A percentile compares a stretch with the other conserved stretches of the same genome.
Evolutionary conservation across 2,329 filamentous ascomycete genomes (phyloP).

Genomic region (Penicillium paneum): DNA sequence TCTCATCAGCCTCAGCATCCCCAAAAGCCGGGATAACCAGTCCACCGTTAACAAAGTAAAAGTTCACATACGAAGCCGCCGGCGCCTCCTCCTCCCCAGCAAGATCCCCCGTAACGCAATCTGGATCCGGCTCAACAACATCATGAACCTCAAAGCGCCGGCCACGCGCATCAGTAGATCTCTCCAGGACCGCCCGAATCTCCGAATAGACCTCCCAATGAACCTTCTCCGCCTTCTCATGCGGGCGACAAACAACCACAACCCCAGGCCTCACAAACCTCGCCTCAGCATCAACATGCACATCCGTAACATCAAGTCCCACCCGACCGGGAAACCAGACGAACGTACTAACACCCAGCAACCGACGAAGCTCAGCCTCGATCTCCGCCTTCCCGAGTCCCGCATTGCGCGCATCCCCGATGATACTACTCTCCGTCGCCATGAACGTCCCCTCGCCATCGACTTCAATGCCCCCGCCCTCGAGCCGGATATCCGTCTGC

Average conservation of each 20-base stretch:
- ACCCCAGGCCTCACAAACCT: conserved; percentile 28
- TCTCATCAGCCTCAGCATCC: conserved; percentile 20
- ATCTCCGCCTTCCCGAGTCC: conserved; percentile 22
- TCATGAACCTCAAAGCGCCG: conserved; percentile 23
- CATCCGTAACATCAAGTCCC: conserved; percentile 34
- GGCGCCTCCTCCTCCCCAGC: conserved; percentile 20
- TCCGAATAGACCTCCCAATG: conserved; percentile 28
- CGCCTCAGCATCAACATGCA: conserved; percentile 32
- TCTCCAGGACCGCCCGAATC: conserved; percentile 20
- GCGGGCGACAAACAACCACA: conserved; percentile 28
- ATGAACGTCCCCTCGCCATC: conserved; percentile 38
- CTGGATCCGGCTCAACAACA: conserved; percentile 29
- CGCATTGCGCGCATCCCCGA: conserved; percentile 30
- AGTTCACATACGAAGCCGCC: conserved; percentile 32
- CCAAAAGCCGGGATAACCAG: conserved; percentile 31
- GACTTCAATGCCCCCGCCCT: conserved; percentile 35
- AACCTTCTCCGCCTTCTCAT: conserved; percentile 14
- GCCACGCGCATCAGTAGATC: conserved; percentile 24
- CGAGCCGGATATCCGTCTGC: conserved; percentile 22
- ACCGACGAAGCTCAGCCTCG: conserved; percentile 25
- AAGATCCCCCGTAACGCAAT: conserved; percentile 16
- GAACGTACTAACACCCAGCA: conserved; percentile 30
- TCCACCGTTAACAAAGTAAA: conserved; percentile 31
- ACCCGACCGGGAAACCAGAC: conserved; percentile 35
- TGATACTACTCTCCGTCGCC: conserved; percentile 33